phyloP scores from a whole-genome alignment of 768 basidiomycete species.

The Boletales sp. region DNA sequence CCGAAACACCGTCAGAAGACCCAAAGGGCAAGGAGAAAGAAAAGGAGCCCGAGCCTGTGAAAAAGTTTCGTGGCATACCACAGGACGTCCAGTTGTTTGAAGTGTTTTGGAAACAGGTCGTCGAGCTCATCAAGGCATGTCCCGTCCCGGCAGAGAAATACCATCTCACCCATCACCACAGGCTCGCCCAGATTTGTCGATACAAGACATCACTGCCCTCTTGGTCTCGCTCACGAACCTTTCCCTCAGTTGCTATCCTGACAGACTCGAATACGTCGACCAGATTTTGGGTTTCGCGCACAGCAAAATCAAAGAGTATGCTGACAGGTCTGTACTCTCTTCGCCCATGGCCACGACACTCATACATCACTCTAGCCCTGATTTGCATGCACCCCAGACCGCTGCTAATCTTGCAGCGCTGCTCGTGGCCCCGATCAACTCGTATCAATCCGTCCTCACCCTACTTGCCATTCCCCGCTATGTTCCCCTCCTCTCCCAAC shows the following conservation, averaged over 20 bases:
- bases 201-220: slow-evolving; percentile 96
- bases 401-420: slow-evolving; percentile 87
- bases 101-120: slow-evolving; percentile 98
- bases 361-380: slow-evolving; percentile 51
- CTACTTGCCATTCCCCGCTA: slow-evolving; percentile 95
- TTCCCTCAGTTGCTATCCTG: slow-evolving; percentile 95
- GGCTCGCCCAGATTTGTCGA: slow-evolving; percentile 96
- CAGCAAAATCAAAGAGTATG: slow-evolving; percentile 79
- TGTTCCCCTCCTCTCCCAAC: slow-evolving; percentile 73
- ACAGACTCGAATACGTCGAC: slow-evolving; percentile 94
- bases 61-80: slow-evolving; percentile 93
- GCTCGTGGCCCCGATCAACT: slow-evolving; percentile 91
- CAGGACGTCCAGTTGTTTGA: slow-evolving; percentile 95
- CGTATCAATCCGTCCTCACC: slow-evolving; percentile 93
- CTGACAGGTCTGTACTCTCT: slow-evolving; percentile 56
- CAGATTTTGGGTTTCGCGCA: slow-evolving; percentile 90
- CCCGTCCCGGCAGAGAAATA: not conserved
- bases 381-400: slow-evolving; percentile 85
- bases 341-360: not conserved
- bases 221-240: slow-evolving; percentile 94
- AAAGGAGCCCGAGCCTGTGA: slow-evolving; percentile 52
- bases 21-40: slow-evolving; percentile 54
- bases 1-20: slow-evolving; percentile 14
- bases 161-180: slow-evolving; percentile 28
- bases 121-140: slow-evolving; percentile 91